Evolutionary conservation across 768 basidiomycete species (phyloP).

Genomic region (Trametes cubensis): DNA sequence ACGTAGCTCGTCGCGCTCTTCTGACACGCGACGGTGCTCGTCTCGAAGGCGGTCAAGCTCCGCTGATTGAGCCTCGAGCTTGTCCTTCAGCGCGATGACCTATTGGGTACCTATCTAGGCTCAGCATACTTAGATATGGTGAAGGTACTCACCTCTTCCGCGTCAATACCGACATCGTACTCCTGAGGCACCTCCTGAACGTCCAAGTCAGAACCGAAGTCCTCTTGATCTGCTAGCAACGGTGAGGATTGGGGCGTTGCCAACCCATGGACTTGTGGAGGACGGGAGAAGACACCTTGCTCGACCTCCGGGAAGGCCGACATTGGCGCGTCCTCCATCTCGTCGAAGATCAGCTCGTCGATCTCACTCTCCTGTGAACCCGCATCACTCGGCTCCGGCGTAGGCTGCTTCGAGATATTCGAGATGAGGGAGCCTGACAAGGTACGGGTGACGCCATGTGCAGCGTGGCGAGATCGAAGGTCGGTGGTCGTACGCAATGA

Average conservation of each 20-base stretch:
- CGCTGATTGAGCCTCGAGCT: not conserved
- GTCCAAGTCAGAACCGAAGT: not conserved
- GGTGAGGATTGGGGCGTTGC: slow-evolving; percentile 14
- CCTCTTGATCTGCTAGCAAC: slow-evolving; percentile 6
- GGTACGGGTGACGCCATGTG: slow-evolving; percentile 38
- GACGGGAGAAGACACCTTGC: not conserved
- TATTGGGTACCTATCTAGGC: not conserved
- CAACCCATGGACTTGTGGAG: not conserved
- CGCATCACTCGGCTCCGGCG: slow-evolving; percentile 49
- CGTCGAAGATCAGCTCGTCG: slow-evolving; percentile 27
- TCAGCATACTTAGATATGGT: too few species aligned
- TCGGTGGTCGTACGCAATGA: slow-evolving; percentile 7
- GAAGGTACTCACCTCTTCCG: not conserved
- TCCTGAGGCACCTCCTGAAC: not conserved
- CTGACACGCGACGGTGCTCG: slow-evolving; percentile 3
- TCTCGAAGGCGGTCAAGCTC: slow-evolving; percentile 16
- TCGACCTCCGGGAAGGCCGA: slow-evolving; percentile 7
- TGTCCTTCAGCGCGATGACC: not conserved
- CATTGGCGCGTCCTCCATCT: slow-evolving; percentile 18
- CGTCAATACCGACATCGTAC: not conserved
- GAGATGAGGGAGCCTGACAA: slow-evolving; percentile 53
- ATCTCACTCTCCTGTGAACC: slow-evolving; percentile 21
- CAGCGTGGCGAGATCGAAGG: slow-evolving; percentile 4
- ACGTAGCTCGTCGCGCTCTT: slow-evolving; percentile 9
- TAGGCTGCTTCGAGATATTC: slow-evolving; percentile 50